Evolutionary conservation across 306 rosid species (phyloP).

Genomic region (Castanopsis chinensis): DNA sequence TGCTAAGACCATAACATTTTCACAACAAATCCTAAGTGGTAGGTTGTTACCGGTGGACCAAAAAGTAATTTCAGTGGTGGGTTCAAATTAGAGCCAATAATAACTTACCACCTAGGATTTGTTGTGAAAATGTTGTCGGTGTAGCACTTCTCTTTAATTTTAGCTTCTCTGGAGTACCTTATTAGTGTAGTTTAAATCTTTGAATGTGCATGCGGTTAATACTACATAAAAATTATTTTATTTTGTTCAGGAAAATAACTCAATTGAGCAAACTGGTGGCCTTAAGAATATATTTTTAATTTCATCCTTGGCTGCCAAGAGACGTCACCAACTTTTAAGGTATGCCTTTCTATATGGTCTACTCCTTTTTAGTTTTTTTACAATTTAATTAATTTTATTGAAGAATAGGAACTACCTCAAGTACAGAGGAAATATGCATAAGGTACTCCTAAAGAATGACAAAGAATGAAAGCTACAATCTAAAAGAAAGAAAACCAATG

Average conservation of each 20-base stretch:
- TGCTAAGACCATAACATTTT: too few relatives aligned
- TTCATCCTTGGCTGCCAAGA: conserved; percentile 43
- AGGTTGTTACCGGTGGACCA: too few relatives aligned
- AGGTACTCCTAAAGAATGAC: neutral
- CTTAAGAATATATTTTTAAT: conserved; percentile 46
- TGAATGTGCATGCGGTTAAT: conserved; percentile 1
- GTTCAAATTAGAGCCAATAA: too few relatives aligned
- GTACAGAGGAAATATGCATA: neutral
- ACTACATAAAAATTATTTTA: conserved; percentile 16
- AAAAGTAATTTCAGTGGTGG: too few relatives aligned
- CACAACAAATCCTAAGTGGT: too few relatives aligned
- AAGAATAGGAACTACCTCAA: too few relatives aligned
- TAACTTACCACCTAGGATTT: too few relatives aligned
- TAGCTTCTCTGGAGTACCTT: neutral
- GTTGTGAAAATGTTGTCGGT: too few relatives aligned
- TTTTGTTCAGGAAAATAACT: conserved; percentile 52
- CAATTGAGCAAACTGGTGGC: conserved; percentile 44
- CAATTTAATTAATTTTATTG: too few relatives aligned
- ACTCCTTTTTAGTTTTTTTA: too few relatives aligned
- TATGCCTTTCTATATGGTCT: conserved; percentile 25
- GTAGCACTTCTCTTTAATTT: neutral
- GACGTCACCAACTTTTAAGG: conserved; percentile 46
- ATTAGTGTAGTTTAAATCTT: conserved; percentile 2
- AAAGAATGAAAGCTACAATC: too few relatives aligned
- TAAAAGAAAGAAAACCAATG: too few relatives aligned